Evolutionary conservation across 1,139 yeast genomes (phyloP), one percentile per base, ranked within the genome.

Genomic region (Hansenula sp.): DNA sequence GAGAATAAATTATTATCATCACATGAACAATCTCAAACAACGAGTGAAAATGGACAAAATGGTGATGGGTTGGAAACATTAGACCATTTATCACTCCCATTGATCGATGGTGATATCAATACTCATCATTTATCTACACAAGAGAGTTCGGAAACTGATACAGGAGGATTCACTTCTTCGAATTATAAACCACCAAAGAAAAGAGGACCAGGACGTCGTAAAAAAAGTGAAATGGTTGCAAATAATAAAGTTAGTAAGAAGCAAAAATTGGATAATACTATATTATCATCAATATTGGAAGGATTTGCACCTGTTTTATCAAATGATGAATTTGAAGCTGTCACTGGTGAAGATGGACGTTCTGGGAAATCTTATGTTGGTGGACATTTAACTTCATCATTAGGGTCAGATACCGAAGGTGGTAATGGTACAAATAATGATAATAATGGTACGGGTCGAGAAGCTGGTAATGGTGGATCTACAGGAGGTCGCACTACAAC

Each of bases 241-340:
- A 17, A 36, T 11, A 3, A 37, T 9, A 12, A 27, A 13, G 18
- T 15, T n/a, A 12, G 3, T 9, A 32, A 25, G 8, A n/a, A 27
- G 3, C 29, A 29, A 12, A 36, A 19, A 13, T 29, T 40, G 28
- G 46, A 41, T n/a, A 45, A 36, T 31, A 45, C 46, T 6, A 32
- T 53, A 1, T 38, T 54, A 5, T 33, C 52, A 0, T 48, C 59
- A 9, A 45, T 58, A 1, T 40, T 61, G 21, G 64, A 61, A 42
- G 63, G 63, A 2, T 48, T 57, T 37, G 52, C 63, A 1, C 62
- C 64, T 10, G 47, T 65, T 9, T 32, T 57, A 5, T 50, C 63
- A 10, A 48, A 50, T n/a, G 54, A 53, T 7, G 67, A 64, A 33
- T 61, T 65, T 39, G 41, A 41, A 8, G 34, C 54, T 6, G 50